phyloP scores from a whole-genome alignment of 1,139 yeast species.

The Lodderomyces elongisporus region DNA sequence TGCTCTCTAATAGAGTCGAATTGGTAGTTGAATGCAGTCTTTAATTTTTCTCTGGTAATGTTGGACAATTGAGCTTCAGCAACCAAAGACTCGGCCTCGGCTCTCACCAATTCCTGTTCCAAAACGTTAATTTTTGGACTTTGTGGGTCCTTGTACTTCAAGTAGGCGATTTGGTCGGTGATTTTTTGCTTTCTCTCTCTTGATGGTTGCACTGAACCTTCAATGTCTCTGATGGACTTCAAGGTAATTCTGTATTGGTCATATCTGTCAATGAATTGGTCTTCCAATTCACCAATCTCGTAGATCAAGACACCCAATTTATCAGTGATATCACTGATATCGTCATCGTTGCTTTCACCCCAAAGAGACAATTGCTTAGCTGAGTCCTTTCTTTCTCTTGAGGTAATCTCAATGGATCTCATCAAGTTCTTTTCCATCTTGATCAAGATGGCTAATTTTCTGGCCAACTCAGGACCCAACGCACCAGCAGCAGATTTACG shows the following conservation, averaged over 20 bases:
- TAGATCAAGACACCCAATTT: constrained; percentile 77
- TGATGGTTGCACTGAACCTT: constrained; percentile 82
- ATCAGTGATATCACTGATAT: constrained; percentile 79
- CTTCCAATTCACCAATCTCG: constrained; percentile 84
- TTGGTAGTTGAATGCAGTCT: constrained; percentile 80
- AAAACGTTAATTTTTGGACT: constrained; percentile 75
- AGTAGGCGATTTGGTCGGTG: constrained; percentile 77
- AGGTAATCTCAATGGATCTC: constrained; percentile 74
- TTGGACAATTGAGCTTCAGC: constrained; percentile 88
- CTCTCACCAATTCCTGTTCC: constrained; percentile 86
- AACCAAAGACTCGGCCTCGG: constrained; percentile 85
- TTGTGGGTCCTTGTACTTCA: constrained; percentile 80
- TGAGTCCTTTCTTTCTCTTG: constrained; percentile 74
- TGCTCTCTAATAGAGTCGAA: constrained; percentile 79
- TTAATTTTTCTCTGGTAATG: constrained; percentile 81
- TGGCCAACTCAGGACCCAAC: constrained; percentile 72
- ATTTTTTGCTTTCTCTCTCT: constrained; percentile 83
- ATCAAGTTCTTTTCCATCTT: constrained; percentile 79
- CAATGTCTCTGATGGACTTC: constrained; percentile 77
- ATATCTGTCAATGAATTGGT: constrained; percentile 79
- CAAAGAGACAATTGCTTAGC: constrained; percentile 79
- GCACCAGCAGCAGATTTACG: constrained; percentile 71
- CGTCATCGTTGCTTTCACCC: constrained; percentile 86
- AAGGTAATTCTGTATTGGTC: constrained; percentile 82
- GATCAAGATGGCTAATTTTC: constrained; percentile 70